Percentiles rank a stretch among this genome's conserved stretches.
Evolutionary conservation across 208 protist genomes (phyloP).

Genomic region (Leishmania gerbilli): DNA sequence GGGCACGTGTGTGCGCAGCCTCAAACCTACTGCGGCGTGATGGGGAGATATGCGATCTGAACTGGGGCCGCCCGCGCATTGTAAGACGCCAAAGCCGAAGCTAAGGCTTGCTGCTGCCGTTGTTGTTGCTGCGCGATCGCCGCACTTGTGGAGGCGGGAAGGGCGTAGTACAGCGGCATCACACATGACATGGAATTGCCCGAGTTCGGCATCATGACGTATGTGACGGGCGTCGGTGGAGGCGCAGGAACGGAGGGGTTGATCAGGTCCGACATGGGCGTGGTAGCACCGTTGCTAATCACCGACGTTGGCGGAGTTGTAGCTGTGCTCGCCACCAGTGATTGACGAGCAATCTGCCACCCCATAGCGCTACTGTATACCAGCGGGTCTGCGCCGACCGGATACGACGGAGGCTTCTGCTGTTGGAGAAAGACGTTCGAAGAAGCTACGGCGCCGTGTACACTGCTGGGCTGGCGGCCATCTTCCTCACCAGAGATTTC

Average conservation of each 20-base stretch:
- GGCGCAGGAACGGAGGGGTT: neutral
- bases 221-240: slow-evolving; percentile 6
- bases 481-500: slow-evolving; percentile 24
- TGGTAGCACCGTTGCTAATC: neutral
- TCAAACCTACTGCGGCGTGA: neutral
- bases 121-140: slow-evolving; percentile 9
- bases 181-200: slow-evolving; percentile 1
- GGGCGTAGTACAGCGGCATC: slow-evolving; percentile 25
- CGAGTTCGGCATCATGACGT: slow-evolving; percentile 16
- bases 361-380: slow-evolving; percentile 7
- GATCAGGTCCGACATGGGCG: slow-evolving; percentile 4
- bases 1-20: neutral
- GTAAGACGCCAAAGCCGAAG: slow-evolving; percentile 2
- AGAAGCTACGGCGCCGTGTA: slow-evolving; percentile 6
- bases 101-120: slow-evolving; percentile 9
- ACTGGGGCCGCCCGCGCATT: neutral
- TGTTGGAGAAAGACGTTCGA: slow-evolving; percentile 8
- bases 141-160: slow-evolving; percentile 4
- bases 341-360: slow-evolving; percentile 4
- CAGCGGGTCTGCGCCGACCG: slow-evolving; percentile 5
- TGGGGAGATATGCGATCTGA: slow-evolving; percentile 5
- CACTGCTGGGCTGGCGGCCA: neutral
- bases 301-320: neutral
- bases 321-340: neutral
- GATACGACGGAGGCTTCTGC: slow-evolving; percentile 10